Base-by-base conservation (phyloP, 257 asterid genomes). In the Petunia axillaris region DNA sequence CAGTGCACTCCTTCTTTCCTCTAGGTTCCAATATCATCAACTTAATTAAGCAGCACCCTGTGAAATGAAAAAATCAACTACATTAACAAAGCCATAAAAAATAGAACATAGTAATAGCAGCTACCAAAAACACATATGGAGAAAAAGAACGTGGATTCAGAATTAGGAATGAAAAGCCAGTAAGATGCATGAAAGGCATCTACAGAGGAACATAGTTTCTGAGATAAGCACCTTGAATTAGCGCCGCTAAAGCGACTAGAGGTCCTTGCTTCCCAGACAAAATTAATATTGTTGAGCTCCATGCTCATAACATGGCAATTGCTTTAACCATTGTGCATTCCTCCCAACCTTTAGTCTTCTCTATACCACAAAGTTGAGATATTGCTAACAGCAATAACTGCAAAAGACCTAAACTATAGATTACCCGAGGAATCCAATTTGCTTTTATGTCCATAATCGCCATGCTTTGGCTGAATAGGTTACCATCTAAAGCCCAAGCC, bases 221-320 rank as follows among this genome's bases (percentile, higher is more conserved):
- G 57, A 10, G 57, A 52, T 50, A 50, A 52, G 86, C 77, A 94
- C 98, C 97, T 91, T 97, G 97, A 76, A 88, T 85, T 52, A 89
- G 55, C 62, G 89, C 85, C 79, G 89, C 98, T 82, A 92, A 80
- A 82, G 86, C 86, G 83, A 83, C 87, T 90, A 93, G 83, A 78
- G 99, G 88, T 16, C 99, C 98, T 87, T 95, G 99, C 85, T 90
- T 93, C 81, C 99, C 98, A 13, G 98, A 91, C 54, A 95, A 85
- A 83, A 95, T 70, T 75, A 95, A 91, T 74, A 90, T 79, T 8
- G 95, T 91, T 53, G 98, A 85, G 85, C 97, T 90, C 96, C 96
- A 91, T 66, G 93, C 86, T 77, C 92, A 90, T 81, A 93, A 83
- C 92, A 95, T 76, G 80, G 94, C 91, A 86, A 89, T 83, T 75